Base-by-base conservation (phyloP, 164 flowering plant species). In the Stephania japonica region DNA sequence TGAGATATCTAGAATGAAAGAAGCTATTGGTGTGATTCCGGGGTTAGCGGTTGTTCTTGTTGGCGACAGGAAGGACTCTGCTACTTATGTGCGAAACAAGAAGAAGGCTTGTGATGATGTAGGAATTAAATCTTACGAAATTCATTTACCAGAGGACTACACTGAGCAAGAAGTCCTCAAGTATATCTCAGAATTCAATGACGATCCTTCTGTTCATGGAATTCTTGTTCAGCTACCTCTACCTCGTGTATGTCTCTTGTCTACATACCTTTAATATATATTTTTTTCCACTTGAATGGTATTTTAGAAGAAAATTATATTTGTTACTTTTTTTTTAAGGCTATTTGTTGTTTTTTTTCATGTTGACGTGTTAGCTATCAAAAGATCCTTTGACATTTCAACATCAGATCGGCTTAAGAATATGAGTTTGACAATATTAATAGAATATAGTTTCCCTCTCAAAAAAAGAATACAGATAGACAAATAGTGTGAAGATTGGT, bases 1-100 rank as follows among this genome's bases (percentile, higher is more conserved):
- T 43, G 95, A 93, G 75, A 84, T 96, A 68, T 80, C 91, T 0
- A 85, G 84, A 72, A 89, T 95, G 98, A 95, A 87, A 79, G 92
- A 90, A 49, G 87, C 87, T 27, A 80, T 79, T 44, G 95, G 97
- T 19, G 70, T 85, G 72, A 90, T 88, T 81, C 99, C 99, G 0
- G 99, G 99, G n/a, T 75, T 96, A 72, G 98, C 98, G 7, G 99
- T 96, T 19, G 86, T 96, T 72, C 84, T 96, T 50, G 97, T 96
- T 71, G 99, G 98, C 26, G 86, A 87, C 25, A 90, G 94, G 82
- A 89, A 88, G 85, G 98, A 96, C 76, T 93, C 99, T 71, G 91
- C 93, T 44, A 91, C 92, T 27, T 93, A 96, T 76, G 95, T 96
- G 4, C 90, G 97, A 49, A 90, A 88, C 79, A 96, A 96, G 86